Conservation (phyloP, 2,329 filamentous ascomycete species). For the Epichloe brachyelytri region DNA sequence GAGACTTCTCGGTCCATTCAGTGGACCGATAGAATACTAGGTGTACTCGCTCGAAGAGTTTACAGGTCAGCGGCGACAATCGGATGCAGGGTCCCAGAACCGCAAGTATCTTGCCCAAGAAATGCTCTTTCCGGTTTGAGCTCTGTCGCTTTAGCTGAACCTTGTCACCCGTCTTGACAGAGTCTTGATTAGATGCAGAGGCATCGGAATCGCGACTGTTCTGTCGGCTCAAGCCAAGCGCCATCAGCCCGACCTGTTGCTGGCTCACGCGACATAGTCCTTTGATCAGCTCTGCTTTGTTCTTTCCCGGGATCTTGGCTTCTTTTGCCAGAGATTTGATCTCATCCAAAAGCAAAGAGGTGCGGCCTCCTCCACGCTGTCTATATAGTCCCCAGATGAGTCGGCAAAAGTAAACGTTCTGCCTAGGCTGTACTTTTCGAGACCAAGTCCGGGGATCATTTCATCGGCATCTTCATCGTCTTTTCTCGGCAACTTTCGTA, state of each 20-base stretch:
- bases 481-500: constrained; percentile 38
- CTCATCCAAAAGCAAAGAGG: constrained; percentile 77
- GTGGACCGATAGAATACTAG: constrained; percentile 92
- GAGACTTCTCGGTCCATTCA: constrained; percentile 93
- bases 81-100: constrained; percentile 75
- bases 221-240: constrained; percentile 51
- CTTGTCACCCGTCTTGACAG: constrained; percentile 9
- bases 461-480: constrained; percentile 8
- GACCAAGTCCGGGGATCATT: constrained; percentile 18
- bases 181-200: constrained; percentile 29
- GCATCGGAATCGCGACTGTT: constrained; percentile 43
- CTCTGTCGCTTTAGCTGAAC: constrained; percentile 16
- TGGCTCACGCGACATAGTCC: constrained; percentile 63
- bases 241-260: constrained; percentile 63
- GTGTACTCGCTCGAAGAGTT: constrained; percentile 86
- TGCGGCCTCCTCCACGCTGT: constrained; percentile 69
- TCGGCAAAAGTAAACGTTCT: constrained; percentile 67
- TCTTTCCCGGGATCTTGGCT: constrained; percentile 75
- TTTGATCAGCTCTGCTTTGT: constrained; percentile 65
- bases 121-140: constrained; percentile 59
- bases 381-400: constrained; percentile 58
- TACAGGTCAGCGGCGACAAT: constrained; percentile 57
- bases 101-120: constrained; percentile 61
- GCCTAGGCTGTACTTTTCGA: constrained; percentile 34
- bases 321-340: constrained; percentile 75